phyloP scores from a whole-genome alignment of 306 rosid species.

The Corylus heterophylla region DNA sequence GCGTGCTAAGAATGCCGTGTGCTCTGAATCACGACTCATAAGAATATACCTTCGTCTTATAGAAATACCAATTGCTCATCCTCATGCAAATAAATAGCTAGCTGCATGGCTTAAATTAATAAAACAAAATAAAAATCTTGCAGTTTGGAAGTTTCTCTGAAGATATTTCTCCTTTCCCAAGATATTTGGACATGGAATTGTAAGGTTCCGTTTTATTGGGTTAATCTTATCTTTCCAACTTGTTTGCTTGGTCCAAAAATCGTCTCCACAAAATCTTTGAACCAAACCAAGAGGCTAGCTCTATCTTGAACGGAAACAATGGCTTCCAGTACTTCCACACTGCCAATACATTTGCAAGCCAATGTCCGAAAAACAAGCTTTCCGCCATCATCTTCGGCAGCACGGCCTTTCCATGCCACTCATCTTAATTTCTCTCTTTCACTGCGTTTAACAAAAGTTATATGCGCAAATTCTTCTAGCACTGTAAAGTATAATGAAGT shows the following conservation, averaged over 20 bases:
- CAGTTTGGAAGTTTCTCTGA: slow-evolving; percentile 42
- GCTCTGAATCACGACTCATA: no score
- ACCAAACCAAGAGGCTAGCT: slow-evolving; percentile 44
- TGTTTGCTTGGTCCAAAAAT: slow-evolving; percentile 25
- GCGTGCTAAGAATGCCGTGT: no score
- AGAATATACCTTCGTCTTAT: no score
- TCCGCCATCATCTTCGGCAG: slow-evolving; percentile 21
- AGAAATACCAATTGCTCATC: no score
- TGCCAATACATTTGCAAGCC: slow-evolving; percentile 37
- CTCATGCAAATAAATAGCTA: not conserved
- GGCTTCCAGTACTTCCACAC: slow-evolving; percentile 44
- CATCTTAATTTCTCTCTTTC: slow-evolving; percentile 39
- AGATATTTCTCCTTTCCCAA: slow-evolving; percentile 33
- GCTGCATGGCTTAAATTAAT: slow-evolving; percentile 18
- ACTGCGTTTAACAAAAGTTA: slow-evolving; percentile 20
- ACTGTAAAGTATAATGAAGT: slow-evolving; percentile 54
- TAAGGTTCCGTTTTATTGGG: slow-evolving; percentile 46
- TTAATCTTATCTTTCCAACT: slow-evolving; percentile 42
- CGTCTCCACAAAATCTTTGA: slow-evolving; percentile 24
- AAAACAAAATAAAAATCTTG: slow-evolving; percentile 48
- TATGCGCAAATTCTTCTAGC: slow-evolving; percentile 34
- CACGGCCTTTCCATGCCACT: slow-evolving; percentile 15
- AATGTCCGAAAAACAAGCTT: slow-evolving; percentile 28
- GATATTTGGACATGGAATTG: slow-evolving; percentile 34
- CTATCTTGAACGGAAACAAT: slow-evolving; percentile 39